Evolutionary conservation across 2,329 filamentous ascomycete species (phyloP).

Genomic region (Aureobasidium mangrovei): DNA sequence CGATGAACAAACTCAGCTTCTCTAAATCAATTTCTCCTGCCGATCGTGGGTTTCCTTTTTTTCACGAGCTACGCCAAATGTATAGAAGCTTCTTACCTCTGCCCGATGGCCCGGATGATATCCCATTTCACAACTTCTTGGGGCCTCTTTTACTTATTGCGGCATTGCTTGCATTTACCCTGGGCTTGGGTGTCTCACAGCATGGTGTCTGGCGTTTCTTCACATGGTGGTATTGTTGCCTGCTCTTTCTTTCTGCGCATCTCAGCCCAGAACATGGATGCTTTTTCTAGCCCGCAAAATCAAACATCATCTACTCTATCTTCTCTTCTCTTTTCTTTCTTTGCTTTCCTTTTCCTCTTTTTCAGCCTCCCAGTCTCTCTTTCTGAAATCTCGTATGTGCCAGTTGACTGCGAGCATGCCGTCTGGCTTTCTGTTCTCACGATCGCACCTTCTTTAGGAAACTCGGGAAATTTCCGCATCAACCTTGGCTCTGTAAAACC

Average conservation of each 20-base stretch:
- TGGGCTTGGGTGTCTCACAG: background rate
- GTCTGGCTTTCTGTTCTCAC: too few relatives aligned
- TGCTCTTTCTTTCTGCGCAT: background rate
- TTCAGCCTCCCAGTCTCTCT: too few relatives aligned
- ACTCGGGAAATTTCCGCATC: too few relatives aligned
- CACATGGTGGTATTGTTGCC: background rate
- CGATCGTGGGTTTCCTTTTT: background rate
- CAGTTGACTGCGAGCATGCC: too few relatives aligned
- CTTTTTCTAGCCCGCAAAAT: too few relatives aligned
- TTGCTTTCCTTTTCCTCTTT: too few relatives aligned
- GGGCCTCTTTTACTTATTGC: background rate
- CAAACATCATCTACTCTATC: too few relatives aligned
- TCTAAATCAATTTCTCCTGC: background rate
- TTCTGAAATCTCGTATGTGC: too few relatives aligned
- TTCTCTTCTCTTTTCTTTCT: too few relatives aligned
- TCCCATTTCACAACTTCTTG: background rate
- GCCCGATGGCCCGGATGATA: background rate
- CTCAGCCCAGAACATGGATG: too few relatives aligned
- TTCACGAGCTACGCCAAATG: conserved; percentile 11
- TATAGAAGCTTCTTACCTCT: conserved; percentile 2
- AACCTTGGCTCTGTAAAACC: too few relatives aligned
- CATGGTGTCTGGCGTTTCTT: background rate
- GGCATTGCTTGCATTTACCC: background rate
- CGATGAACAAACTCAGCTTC: background rate
- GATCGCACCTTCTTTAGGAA: too few relatives aligned